A percentile compares a stretch with the other conserved stretches of the same genome.
These are phyloP conservation scores for Apiosordaria backusii DNA, from an alignment of 495 filamentous ascomycete genomes.

Conservation along the genomic window DNA sequence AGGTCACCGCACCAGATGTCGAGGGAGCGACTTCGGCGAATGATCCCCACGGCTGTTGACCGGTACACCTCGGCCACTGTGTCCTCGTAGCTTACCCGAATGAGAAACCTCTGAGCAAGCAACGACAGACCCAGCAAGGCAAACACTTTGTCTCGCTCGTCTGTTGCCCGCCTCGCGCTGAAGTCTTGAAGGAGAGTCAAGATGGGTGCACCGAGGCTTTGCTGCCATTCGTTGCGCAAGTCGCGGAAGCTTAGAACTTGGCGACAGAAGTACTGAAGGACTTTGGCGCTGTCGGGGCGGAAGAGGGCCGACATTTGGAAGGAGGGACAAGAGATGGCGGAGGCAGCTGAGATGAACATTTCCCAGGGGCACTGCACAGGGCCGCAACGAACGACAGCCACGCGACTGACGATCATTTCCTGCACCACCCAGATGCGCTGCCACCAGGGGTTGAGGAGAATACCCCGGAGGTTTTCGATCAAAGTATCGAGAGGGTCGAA, in stretches of 20 bases:
- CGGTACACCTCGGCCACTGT: not conserved
- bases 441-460: constrained; percentile 11
- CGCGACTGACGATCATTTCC: constrained; percentile 1
- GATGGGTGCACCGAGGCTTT: not conserved
- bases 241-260: not conserved
- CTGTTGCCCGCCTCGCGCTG: constrained; percentile 5
- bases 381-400: constrained; percentile 8
- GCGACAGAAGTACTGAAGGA: constrained; percentile 7
- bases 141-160: constrained; percentile 13
- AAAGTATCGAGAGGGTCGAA: not conserved
- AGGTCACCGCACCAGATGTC: constrained; percentile 9
- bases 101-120: not conserved
- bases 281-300: constrained; percentile 4
- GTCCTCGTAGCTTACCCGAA: not conserved
- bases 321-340: not conserved
- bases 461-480: constrained; percentile 1
- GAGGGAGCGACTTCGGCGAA: not conserved
- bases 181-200: constrained; percentile 9
- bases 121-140: constrained; percentile 1
- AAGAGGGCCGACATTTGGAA: not conserved
- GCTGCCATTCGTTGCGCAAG: not conserved
- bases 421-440: constrained; percentile 14
- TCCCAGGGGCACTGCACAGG: constrained; percentile 1
- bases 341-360: constrained; percentile 10
- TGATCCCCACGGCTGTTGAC: not conserved